phyloP scores from a whole-genome alignment of 345 rosid genomes.

The Pugionium dolabratum region DNA sequence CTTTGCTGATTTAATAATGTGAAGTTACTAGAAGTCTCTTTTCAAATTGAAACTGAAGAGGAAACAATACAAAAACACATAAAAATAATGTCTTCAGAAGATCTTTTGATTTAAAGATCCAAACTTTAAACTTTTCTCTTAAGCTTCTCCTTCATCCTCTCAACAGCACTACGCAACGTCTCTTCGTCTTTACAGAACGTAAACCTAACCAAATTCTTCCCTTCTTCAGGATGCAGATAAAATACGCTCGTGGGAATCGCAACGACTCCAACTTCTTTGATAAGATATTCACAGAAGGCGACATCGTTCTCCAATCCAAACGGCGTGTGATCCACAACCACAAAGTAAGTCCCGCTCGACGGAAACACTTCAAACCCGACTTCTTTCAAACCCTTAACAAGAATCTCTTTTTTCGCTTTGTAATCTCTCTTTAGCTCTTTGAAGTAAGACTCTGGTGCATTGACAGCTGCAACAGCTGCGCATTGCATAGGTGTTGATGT shows the following conservation, averaged over 20 bases:
- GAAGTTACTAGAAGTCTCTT: constrained; percentile 19
- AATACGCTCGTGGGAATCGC: constrained; percentile 92
- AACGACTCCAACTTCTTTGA: constrained; percentile 93
- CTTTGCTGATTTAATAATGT: background rate
- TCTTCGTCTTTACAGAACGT: constrained; percentile 94
- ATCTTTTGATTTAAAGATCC: background rate
- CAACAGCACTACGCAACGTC: constrained; percentile 77
- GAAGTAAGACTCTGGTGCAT: constrained; percentile 78
- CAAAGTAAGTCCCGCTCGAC: constrained; percentile 92
- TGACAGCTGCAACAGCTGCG: constrained; percentile 72
- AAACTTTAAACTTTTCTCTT: constrained; percentile 45
- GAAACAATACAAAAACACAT: constrained; percentile 23
- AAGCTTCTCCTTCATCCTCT: constrained; percentile 87
- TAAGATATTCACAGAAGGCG: constrained; percentile 83
- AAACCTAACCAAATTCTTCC: constrained; percentile 91
- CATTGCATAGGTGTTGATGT: constrained; percentile 84
- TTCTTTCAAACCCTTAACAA: constrained; percentile 78
- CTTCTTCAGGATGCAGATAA: constrained; percentile 89
- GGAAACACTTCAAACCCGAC: constrained; percentile 90
- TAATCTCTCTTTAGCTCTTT: constrained; percentile 77
- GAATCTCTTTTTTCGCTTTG: constrained; percentile 69
- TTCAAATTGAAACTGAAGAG: constrained; percentile 25
- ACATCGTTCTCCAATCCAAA: constrained; percentile 77
- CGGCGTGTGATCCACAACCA: constrained; percentile 87
- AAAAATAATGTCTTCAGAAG: background rate